A percentile compares a stretch with the other conserved stretches of the same genome.
Conservation (phyloP, 169 alveolate genomes). For the Condylostoma magnum region DNA sequence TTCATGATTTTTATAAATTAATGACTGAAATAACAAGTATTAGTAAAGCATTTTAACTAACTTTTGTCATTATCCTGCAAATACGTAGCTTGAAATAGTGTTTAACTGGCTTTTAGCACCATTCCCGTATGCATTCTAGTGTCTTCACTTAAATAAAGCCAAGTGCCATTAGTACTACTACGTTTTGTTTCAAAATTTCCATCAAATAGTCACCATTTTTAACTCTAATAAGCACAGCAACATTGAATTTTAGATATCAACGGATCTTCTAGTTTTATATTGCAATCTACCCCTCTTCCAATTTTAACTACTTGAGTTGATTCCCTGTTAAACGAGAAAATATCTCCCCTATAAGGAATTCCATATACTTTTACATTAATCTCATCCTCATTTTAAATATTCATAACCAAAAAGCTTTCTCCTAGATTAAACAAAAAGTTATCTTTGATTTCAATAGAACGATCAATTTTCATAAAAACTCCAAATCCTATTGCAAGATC, state of each 20-base stretch:
- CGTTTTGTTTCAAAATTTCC: conserved; percentile 12
- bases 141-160: conserved; percentile 77
- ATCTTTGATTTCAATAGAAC: conserved; percentile 54
- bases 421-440: conserved; percentile 72
- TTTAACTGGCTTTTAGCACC: conserved; percentile 70
- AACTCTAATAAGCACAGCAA: conserved; percentile 16
- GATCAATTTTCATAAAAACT: conserved; percentile 65
- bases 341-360: conserved; percentile 61
- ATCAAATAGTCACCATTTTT: not conserved
- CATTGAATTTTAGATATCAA: conserved; percentile 57
- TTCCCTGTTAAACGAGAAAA: conserved; percentile 32
- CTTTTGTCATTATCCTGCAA: too few species aligned
- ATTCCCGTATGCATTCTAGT: conserved; percentile 55
- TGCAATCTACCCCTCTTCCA: conserved; percentile 42
- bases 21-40: too few species aligned
- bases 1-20: too few species aligned
- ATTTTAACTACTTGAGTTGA: not conserved
- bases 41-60: too few species aligned
- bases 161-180: conserved; percentile 68
- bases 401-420: conserved; percentile 66
- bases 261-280: conserved; percentile 53
- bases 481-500: conserved; percentile 81
- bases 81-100: conserved; percentile 49
- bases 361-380: conserved; percentile 54
- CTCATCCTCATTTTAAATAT: conserved; percentile 37